Evolutionary conservation across 2,329 filamentous ascomycete genomes (phyloP).

Genomic region (Hymenoscyphus occultus): DNA sequence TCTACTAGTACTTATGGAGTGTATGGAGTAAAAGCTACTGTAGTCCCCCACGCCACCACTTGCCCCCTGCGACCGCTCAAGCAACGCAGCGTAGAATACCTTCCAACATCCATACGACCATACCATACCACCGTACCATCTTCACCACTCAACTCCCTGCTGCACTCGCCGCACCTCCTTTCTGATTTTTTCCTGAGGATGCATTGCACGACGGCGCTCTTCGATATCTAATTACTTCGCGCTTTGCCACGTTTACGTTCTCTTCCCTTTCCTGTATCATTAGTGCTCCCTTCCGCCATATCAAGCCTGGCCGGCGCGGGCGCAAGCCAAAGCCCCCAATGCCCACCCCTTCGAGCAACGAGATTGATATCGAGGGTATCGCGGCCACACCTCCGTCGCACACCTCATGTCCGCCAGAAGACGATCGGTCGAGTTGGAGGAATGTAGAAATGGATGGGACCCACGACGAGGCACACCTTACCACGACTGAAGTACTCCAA

Average conservation of each 20-base stretch:
- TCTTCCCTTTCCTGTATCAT: conserved; percentile 33
- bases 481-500: conserved; percentile 32
- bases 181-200: conserved; percentile 20
- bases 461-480: conserved; percentile 31
- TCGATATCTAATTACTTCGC: conserved; percentile 29
- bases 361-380: conserved; percentile 22
- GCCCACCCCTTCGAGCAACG: conserved; percentile 36
- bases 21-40: too few species aligned
- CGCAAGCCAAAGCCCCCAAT: conserved; percentile 33
- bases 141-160: conserved; percentile 14
- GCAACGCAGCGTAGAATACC: not conserved
- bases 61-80: not conserved
- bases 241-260: conserved; percentile 16
- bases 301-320: conserved; percentile 33
- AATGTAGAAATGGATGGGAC: conserved; percentile 35
- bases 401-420: conserved; percentile 44
- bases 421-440: conserved; percentile 38
- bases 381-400: conserved; percentile 31
- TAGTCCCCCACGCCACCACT: conserved; percentile 6
- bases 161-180: conserved; percentile 9
- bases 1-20: too few species aligned
- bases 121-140: not conserved
- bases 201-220: conserved; percentile 23
- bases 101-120: not conserved
- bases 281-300: conserved; percentile 25